Conservation (phyloP, 73 alveolate genomes). For the Symbiodinium pilosum region DNA sequence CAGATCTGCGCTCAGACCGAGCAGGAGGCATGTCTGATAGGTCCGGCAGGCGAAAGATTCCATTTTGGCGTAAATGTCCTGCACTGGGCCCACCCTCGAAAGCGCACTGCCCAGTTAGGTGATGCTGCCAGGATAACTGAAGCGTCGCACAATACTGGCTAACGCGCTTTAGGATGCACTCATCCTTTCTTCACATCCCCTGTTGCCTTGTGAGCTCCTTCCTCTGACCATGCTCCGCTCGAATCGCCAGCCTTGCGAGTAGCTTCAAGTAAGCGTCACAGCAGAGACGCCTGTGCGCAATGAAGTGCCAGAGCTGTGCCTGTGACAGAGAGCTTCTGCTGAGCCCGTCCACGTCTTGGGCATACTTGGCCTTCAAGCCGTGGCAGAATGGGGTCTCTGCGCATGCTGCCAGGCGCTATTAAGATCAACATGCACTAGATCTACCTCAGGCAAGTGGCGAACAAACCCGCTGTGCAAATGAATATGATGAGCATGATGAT, state of each 20-base stretch:
- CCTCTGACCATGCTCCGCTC: background rate
- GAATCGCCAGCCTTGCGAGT: conserved; percentile 21
- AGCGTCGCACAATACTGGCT: too few relatives aligned
- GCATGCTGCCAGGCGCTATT: too few relatives aligned
- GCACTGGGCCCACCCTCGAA: too few relatives aligned
- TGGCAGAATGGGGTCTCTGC: too few relatives aligned
- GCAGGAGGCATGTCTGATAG: conserved; percentile 58
- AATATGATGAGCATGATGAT: conserved; percentile 44
- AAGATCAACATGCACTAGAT: too few relatives aligned
- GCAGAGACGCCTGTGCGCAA: background rate
- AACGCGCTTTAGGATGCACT: background rate
- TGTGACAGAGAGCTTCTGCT: conserved; percentile 75
- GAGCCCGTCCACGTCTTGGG: conserved; percentile 82
- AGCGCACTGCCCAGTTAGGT: too few relatives aligned
- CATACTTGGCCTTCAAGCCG: conserved; percentile 48
- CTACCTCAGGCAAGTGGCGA: conserved; percentile 44
- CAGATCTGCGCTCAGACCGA: background rate
- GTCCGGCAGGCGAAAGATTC: conserved; percentile 84
- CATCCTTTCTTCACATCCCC: background rate
- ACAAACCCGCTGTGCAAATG: conserved; percentile 52
- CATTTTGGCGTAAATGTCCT: conserved; percentile 72
- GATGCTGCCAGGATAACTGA: background rate
- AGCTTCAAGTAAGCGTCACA: too few relatives aligned
- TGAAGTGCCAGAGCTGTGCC: background rate
- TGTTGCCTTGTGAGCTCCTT: background rate